Conservation (phyloP, 2,329 filamentous ascomycete species). For the Helotiales sp. region DNA sequence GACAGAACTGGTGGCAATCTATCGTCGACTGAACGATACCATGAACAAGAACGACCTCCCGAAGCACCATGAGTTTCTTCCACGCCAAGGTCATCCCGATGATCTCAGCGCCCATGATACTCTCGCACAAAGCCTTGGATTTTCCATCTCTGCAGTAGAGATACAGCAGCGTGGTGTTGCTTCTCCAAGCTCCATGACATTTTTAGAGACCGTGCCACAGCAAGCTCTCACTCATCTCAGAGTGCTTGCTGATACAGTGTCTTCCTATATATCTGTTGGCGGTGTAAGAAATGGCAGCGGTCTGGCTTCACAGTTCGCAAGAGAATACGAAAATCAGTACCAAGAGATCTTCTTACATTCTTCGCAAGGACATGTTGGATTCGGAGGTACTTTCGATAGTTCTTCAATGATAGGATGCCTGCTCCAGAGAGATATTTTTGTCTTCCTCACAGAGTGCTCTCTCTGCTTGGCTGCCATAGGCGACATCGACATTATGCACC, state of each 20-base stretch:
- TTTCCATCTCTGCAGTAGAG: slow-evolving; percentile 84
- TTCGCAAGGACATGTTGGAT: background rate
- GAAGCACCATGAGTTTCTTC: slow-evolving; percentile 35
- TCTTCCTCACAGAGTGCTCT: slow-evolving; percentile 79
- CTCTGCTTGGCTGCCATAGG: slow-evolving; percentile 69
- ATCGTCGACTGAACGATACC: slow-evolving; percentile 60
- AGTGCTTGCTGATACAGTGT: slow-evolving; percentile 83
- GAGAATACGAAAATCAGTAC: slow-evolving; percentile 70
- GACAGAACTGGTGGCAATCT: slow-evolving; percentile 59
- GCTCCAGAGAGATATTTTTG: slow-evolving; percentile 69
- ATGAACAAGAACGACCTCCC: slow-evolving; percentile 55
- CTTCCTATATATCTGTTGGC: slow-evolving; percentile 80
- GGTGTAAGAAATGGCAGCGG: slow-evolving; percentile 62
- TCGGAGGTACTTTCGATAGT: background rate
- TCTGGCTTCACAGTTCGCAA: slow-evolving; percentile 65
- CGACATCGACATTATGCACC: slow-evolving; percentile 71
- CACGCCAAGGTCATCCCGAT: slow-evolving; percentile 31
- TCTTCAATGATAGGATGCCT: slow-evolving; percentile 47
- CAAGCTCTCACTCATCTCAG: slow-evolving; percentile 83
- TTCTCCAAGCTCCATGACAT: slow-evolving; percentile 68
- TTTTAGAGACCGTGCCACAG: slow-evolving; percentile 82
- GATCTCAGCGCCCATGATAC: slow-evolving; percentile 57
- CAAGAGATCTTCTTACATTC: slow-evolving; percentile 63
- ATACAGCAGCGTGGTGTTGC: slow-evolving; percentile 88
- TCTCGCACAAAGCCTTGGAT: slow-evolving; percentile 69